Conservation (phyloP, 768 basidiomycete genomes). For the Mycena chlorophos region DNA sequence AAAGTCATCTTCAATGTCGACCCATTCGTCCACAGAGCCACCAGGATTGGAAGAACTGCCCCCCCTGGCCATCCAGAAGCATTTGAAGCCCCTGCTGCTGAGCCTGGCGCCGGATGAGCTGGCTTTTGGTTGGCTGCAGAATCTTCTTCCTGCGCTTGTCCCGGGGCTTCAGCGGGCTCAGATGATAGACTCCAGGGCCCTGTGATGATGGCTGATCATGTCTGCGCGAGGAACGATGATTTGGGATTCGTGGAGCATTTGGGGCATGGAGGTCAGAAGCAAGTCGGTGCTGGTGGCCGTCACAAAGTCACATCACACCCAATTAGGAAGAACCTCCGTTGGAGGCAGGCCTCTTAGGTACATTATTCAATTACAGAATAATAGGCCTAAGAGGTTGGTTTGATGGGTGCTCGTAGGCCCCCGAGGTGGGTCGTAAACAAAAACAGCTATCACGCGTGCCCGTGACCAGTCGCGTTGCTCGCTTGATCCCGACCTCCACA, state of each 20-base stretch:
- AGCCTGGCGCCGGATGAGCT: background rate
- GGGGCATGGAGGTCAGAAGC: background rate
- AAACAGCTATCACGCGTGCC: background rate
- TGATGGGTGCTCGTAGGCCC: background rate
- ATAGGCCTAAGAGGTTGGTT: background rate
- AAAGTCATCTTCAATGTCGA: too few relatives aligned
- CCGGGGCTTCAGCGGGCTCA: background rate
- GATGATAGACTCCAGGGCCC: background rate
- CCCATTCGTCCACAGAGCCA: too few relatives aligned
- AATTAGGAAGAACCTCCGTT: background rate
- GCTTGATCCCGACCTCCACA: background rate
- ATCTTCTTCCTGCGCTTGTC: background rate
- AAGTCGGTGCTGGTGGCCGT: background rate
- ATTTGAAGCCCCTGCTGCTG: background rate
- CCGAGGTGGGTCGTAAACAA: background rate
- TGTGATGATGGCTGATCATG: background rate
- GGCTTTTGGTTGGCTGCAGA: background rate
- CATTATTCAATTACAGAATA: background rate
- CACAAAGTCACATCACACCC: background rate
- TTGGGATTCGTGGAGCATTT: background rate
- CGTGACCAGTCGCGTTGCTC: conserved; percentile 1
- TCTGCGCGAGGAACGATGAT: background rate
- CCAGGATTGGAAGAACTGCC: background rate
- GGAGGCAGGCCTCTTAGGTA: background rate
- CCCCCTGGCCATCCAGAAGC: background rate